Conservation (phyloP, 768 basidiomycete genomes). For the Rhodocollybia butyracea region DNA sequence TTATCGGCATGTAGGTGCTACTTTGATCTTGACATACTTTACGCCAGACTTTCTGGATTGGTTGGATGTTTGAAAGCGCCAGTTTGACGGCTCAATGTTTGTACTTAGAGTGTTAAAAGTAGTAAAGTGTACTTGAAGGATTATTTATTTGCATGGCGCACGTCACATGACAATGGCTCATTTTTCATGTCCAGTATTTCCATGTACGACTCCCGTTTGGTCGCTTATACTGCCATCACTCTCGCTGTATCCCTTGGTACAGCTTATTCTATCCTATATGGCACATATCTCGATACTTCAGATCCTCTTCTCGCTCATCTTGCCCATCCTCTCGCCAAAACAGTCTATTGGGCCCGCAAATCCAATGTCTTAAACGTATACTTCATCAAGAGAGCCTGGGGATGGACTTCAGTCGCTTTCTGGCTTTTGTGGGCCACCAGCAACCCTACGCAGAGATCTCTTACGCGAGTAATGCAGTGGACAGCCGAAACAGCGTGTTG, state of each 20-base stretch:
- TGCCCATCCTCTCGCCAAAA: conserved; percentile 59
- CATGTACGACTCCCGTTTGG: conserved; percentile 13
- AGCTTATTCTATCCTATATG: conserved; percentile 55
- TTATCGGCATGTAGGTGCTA: conserved; percentile 55
- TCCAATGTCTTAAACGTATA: conserved; percentile 75
- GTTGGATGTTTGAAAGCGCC: conserved; percentile 36
- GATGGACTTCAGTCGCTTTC: conserved; percentile 75
- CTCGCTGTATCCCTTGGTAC: conserved; percentile 58
- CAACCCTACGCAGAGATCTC: conserved; percentile 40
- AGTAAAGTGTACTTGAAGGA: not conserved
- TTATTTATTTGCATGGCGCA: not conserved
- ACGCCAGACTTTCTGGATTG: conserved; percentile 95
- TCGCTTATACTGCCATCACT: conserved; percentile 39
- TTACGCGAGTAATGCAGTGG: conserved; percentile 50
- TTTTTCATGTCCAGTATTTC: not conserved
- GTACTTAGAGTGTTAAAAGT: not conserved
- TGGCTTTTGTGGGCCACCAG: conserved; percentile 56
- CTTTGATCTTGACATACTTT: conserved; percentile 91
- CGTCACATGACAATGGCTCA: not conserved
- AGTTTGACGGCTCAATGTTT: not conserved
- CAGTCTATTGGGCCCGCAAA: conserved; percentile 80
- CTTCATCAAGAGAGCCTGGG: conserved; percentile 93
- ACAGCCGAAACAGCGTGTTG: conserved; percentile 59
- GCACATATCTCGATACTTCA: conserved; percentile 84
- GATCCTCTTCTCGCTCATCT: conserved; percentile 66